phyloP scores from a whole-genome alignment of 768 basidiomycete genomes.

The Cystofilobasidium capitatum region DNA sequence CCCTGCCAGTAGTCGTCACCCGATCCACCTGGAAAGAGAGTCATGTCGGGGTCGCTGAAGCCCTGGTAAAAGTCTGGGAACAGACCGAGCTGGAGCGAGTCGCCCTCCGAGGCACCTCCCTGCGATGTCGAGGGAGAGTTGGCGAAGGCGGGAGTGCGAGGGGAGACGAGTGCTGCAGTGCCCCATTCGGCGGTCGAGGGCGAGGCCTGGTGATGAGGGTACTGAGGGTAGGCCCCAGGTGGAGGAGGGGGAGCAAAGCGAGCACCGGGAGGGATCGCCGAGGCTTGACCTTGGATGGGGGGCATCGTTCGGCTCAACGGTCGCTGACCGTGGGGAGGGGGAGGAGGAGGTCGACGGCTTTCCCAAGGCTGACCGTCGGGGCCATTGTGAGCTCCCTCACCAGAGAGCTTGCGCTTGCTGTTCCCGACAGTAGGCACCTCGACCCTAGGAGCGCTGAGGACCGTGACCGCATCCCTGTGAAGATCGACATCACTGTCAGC shows the following conservation, averaged over 20 bases:
- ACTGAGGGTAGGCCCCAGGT: neutral
- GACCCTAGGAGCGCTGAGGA: conserved; percentile 17
- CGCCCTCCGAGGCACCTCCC: neutral
- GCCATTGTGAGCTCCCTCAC: neutral
- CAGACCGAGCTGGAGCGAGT: conserved; percentile 1
- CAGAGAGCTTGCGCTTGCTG: neutral
- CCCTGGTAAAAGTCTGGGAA: neutral
- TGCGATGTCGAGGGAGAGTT: conserved; percentile 3
- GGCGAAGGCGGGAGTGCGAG: neutral
- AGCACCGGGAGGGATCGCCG: neutral
- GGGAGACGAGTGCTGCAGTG: neutral
- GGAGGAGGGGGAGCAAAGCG: neutral
- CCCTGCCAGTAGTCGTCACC: neutral
- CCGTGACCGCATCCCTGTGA: conserved; percentile 23
- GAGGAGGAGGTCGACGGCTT: neutral
- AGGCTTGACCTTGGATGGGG: neutral
- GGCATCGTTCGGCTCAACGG: neutral
- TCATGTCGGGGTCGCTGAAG: conserved; percentile 1
- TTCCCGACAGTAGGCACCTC: neutral
- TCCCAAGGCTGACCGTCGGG: neutral
- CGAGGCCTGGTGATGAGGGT: neutral
- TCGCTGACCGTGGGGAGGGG: neutral
- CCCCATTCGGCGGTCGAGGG: neutral
- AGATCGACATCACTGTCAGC: neutral
- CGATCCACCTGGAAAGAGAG: neutral